Evolutionary conservation across 345 rosid species (phyloP).

Genomic region (Citrus sp.): DNA sequence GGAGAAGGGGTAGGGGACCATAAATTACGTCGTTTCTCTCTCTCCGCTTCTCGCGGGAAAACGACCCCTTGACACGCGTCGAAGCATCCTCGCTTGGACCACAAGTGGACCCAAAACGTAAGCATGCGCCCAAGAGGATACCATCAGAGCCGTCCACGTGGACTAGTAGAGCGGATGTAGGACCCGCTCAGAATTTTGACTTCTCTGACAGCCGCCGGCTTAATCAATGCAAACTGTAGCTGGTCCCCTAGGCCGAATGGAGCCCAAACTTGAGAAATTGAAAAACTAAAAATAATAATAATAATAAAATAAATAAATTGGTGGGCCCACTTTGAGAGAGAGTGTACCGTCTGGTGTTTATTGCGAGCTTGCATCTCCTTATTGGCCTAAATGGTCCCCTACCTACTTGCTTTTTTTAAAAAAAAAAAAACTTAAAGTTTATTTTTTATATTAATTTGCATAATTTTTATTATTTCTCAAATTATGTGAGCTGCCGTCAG

Average conservation of each 20-base stretch:
- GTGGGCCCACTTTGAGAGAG: constrained; percentile 2
- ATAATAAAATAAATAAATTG: not conserved
- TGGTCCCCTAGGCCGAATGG: constrained; percentile 32
- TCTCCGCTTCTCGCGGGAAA: constrained; percentile 50
- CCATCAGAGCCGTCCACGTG: constrained; percentile 52
- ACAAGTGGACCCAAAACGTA: constrained; percentile 38
- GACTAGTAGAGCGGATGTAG: constrained; percentile 16
- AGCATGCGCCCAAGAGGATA: constrained; percentile 41
- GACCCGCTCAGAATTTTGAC: constrained; percentile 57
- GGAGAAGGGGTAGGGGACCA: constrained; percentile 33
- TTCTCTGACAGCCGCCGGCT: constrained; percentile 92
- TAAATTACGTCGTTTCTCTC: constrained; percentile 39
- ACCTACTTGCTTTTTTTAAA: constrained; percentile 10
- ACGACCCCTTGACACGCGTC: constrained; percentile 48
- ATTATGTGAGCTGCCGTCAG: constrained; percentile 19
- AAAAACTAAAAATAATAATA: not conserved
- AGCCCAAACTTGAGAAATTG: constrained; percentile 7
- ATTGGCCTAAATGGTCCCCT: constrained; percentile 49
- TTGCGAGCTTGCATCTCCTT: constrained; percentile 41
- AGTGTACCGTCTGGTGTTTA: constrained; percentile 30
- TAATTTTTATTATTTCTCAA: not conserved
- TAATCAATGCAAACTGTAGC: constrained; percentile 30
- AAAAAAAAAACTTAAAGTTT: not conserved
- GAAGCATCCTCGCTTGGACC: constrained; percentile 36
- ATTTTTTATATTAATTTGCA: not conserved